phyloP scores from a whole-genome alignment of 768 basidiomycete species.

The Sporobolomyces pararoseus region DNA sequence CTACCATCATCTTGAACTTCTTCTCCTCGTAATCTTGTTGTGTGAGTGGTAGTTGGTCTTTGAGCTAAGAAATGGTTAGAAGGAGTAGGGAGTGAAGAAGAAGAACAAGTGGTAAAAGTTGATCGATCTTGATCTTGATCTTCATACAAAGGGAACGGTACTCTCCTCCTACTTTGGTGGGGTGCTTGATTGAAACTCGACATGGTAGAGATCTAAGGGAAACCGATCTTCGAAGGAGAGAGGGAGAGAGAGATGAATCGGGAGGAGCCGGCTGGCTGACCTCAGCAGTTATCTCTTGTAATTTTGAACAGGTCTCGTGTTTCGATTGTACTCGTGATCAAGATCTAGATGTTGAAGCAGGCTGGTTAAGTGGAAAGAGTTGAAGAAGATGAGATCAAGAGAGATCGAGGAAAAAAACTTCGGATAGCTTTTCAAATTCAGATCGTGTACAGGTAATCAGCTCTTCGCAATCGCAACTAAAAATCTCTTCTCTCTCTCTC shows the following conservation, averaged over 20 bases:
- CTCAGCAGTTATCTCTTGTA: too few relatives aligned
- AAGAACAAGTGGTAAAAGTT: not conserved
- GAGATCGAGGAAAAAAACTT: too few relatives aligned
- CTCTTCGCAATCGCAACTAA: too few relatives aligned
- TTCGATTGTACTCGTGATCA: too few relatives aligned
- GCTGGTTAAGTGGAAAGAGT: not conserved
- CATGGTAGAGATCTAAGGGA: not conserved
- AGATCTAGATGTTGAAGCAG: not conserved
- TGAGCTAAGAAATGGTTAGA: conserved; percentile 45
- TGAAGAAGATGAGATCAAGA: not conserved
- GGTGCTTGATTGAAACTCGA: not conserved
- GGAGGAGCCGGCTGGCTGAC: too few relatives aligned
- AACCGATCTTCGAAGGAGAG: not conserved
- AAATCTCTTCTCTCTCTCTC: too few relatives aligned
- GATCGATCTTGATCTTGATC: not conserved
- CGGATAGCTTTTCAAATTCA: too few relatives aligned
- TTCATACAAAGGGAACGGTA: not conserved
- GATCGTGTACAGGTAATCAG: too few relatives aligned
- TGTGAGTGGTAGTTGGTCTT: conserved; percentile 29
- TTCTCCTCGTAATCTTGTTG: not conserved
- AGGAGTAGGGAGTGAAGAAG: not conserved
- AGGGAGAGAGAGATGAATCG: not conserved
- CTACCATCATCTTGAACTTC: too few relatives aligned
- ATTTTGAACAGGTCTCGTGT: too few relatives aligned
- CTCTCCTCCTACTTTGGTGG: not conserved